Evolutionary conservation across 2,329 filamentous ascomycete genomes (phyloP).

Genomic region (Coleophoma eucalyptorum): DNA sequence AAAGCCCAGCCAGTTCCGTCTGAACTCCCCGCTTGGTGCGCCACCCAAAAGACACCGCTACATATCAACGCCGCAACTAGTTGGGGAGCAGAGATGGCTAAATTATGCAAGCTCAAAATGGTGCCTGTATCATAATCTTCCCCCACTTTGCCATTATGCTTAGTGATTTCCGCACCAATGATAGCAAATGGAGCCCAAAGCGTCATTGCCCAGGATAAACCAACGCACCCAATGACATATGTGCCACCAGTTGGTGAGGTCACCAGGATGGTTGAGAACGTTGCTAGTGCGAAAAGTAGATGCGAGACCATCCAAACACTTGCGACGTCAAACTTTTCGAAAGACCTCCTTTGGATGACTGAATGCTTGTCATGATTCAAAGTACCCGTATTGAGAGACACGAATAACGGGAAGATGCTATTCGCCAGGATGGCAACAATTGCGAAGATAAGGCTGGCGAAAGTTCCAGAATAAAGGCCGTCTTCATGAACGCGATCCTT

Average conservation of each 20-base stretch:
- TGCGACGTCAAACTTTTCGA: neutral
- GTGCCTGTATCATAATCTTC: slow-evolving; percentile 1
- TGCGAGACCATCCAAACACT: slow-evolving; percentile 12
- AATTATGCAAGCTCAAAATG: slow-evolving; percentile 10
- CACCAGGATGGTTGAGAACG: slow-evolving; percentile 12
- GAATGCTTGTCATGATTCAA: slow-evolving; percentile 1
- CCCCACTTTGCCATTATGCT: slow-evolving; percentile 3
- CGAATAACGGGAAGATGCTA: neutral
- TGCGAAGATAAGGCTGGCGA: neutral
- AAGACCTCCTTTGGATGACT: neutral
- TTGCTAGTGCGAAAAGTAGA: slow-evolving; percentile 8
- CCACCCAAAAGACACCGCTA: slow-evolving; percentile 4
- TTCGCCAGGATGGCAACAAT: neutral
- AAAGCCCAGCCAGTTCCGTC: slow-evolving; percentile 5
- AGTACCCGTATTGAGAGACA: neutral
- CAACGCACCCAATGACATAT: slow-evolving; percentile 10
- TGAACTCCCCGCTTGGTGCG: neutral
- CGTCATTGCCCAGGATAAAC: slow-evolving; percentile 26
- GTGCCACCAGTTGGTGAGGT: slow-evolving; percentile 3
- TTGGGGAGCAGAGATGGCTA: slow-evolving; percentile 11
- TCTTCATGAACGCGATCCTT: neutral
- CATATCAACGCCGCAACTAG: slow-evolving; percentile 6
- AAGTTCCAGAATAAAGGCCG: neutral
- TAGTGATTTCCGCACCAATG: slow-evolving; percentile 20
- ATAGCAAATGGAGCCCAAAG: slow-evolving; percentile 27